Conservation (phyloP, 805 yeast genomes). For the Kodamaea restingae region DNA sequence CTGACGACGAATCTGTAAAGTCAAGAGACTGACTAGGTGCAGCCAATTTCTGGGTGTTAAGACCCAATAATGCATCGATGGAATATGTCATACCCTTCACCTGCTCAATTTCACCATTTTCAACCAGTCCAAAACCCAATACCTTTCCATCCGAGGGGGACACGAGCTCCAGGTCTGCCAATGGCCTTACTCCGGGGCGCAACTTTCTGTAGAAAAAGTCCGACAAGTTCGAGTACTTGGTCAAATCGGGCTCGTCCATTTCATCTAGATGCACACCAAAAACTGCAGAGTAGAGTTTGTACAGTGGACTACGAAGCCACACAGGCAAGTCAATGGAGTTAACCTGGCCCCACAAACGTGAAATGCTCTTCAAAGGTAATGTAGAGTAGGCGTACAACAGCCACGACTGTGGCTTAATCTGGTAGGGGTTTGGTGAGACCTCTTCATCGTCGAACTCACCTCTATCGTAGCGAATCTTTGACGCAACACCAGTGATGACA, state of each 20-base stretch:
- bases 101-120: constrained; percentile 87
- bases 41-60: constrained; percentile 43
- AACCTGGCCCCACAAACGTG: constrained; percentile 92
- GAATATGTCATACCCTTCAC: constrained; percentile 96
- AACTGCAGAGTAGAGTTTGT: constrained; percentile 64
- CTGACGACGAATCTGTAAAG: constrained; percentile 35
- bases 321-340: constrained; percentile 80
- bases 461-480: constrained; percentile 38
- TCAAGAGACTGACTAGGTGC: constrained; percentile 52
- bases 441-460: constrained; percentile 28
- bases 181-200: constrained; percentile 73
- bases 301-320: constrained; percentile 85
- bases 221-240: constrained; percentile 71
- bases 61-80: constrained; percentile 81
- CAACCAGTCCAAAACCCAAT: constrained; percentile 75
- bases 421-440: constrained; percentile 30
- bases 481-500: constrained; percentile 52
- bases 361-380: constrained; percentile 83
- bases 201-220: constrained; percentile 88
- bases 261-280: constrained; percentile 91
- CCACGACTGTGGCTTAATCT: constrained; percentile 75
- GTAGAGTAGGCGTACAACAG: constrained; percentile 84
- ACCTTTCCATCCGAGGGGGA: constrained; percentile 95
- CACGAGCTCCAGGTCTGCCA: constrained; percentile 61
- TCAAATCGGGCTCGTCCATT: constrained; percentile 77